A percentile compares a stretch with the other conserved stretches of the same genome.
Evolutionary conservation across 805 yeast species (phyloP).

Genomic region (Kregervanrija delftensis): DNA sequence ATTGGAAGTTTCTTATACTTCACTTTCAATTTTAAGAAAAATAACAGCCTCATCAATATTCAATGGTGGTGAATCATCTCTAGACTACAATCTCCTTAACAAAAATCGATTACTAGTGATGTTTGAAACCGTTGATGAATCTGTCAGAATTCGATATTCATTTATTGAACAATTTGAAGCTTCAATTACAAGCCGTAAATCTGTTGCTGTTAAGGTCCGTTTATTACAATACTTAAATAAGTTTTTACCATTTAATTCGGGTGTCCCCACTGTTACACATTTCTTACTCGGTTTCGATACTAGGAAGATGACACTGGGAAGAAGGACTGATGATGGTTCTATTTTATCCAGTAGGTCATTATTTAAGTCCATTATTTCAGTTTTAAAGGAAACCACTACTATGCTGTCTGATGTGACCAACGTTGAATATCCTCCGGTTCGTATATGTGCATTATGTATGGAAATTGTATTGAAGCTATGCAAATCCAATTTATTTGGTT

Average conservation of each 20-base stretch:
- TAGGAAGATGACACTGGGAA: conserved; percentile 41
- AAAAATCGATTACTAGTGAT: conserved; percentile 62
- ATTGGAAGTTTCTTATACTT: conserved; percentile 39
- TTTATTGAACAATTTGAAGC: conserved; percentile 62
- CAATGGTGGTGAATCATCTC: conserved; percentile 16
- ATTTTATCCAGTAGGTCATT: conserved; percentile 49
- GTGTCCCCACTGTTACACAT: conserved; percentile 53
- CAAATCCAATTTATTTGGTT: conserved; percentile 48
- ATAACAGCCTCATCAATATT: conserved; percentile 42
- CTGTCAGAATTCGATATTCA: conserved; percentile 63
- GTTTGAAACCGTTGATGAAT: conserved; percentile 71
- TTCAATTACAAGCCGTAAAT: conserved; percentile 30
- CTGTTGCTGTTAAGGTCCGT: conserved; percentile 45
- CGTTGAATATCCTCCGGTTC: conserved; percentile 48
- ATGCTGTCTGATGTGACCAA: conserved; percentile 30
- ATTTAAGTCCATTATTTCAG: conserved; percentile 44
- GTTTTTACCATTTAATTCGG: conserved; percentile 33
- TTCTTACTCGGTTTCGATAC: conserved; percentile 69
- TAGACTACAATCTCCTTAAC: conserved; percentile 27
- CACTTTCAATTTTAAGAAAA: conserved; percentile 47
- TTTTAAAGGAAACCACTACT: conserved; percentile 42
- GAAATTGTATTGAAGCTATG: conserved; percentile 60
- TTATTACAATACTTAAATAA: conserved; percentile 51
- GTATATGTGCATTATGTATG: conserved; percentile 50
- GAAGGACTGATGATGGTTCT: conserved; percentile 35